Evolutionary conservation across 345 rosid genomes (phyloP), one percentile per base, ranked within the genome.

Genomic region (Melaleuca alternifolia): DNA sequence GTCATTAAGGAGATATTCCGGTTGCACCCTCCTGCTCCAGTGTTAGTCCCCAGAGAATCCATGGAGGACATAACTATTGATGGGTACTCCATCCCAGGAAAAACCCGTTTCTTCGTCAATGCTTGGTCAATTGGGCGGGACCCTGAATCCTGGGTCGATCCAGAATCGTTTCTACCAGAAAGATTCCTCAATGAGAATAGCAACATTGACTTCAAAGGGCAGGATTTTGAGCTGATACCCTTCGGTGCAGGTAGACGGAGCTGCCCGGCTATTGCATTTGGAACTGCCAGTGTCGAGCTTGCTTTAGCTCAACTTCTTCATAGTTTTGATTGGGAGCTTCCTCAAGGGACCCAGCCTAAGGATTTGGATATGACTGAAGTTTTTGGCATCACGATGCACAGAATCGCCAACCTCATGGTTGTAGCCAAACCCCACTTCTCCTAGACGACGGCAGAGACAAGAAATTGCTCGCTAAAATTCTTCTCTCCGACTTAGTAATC

Each of bases 11-110:
- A 93, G 89, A 91, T 88, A 44, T 92, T 90, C 81, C 87, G 94
- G 48, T 84, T 93, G 88, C 93, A 93, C 18, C 94, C 95, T 50
- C 92, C 93, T 41, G 93, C 89, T 88, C 94, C 96, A 26, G 89
- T 94, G 83, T 59, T 92, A 83, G 89, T 94, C 26, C 96, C 96
- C 30, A 92, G 96, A 50, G 95, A 93, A 87, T 90, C 96, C 71
- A 92, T 88, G 92, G 85, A 90, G 85, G 92, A 92, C 6, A 46
- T 91, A 75, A 87, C 87, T n/a, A 89, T 93, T 16, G 89, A 89
- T 54, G 95, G 92, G 82, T 94, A 91, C 77, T 90, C 86, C 26
- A 91, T 93, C 84, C 92, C 92, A 26, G 87, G 90, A 10, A 91
- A 90, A 87, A 92, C 92, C 51, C 62, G 91, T 75, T 57, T 92